Conservation (phyloP, 768 basidiomycete genomes). For the Cubamyces sp. region DNA sequence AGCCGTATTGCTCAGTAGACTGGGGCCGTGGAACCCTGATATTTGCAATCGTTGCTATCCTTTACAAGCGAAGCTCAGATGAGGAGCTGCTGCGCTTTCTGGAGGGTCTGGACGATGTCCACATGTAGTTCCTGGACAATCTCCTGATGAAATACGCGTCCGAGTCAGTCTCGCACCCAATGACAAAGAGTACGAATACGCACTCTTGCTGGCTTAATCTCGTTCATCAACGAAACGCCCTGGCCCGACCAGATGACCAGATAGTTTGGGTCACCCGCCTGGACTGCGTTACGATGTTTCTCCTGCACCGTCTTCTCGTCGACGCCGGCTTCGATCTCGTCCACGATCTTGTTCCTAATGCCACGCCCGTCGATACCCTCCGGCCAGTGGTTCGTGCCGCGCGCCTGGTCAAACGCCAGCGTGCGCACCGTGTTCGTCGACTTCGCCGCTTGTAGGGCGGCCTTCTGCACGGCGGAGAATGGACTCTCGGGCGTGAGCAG, state of each 20-base stretch:
- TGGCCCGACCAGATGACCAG: conserved; percentile 72
- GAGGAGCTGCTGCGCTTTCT: conserved; percentile 6
- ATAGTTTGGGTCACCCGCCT: conserved; percentile 45
- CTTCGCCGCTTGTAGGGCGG: conserved; percentile 34
- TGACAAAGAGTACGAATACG: conserved; percentile 12
- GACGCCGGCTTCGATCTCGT: conserved; percentile 56
- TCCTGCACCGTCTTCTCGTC: conserved; percentile 46
- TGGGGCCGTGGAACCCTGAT: background rate
- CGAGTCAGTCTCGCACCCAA: conserved; percentile 3
- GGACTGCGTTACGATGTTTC: conserved; percentile 50
- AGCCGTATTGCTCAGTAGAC: background rate
- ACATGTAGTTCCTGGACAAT: conserved; percentile 55
- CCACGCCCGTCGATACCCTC: conserved; percentile 49
- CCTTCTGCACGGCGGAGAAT: conserved; percentile 40
- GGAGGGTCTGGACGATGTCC: conserved; percentile 46
- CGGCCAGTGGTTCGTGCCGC: conserved; percentile 40
- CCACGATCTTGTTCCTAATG: conserved; percentile 57
- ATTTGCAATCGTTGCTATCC: background rate
- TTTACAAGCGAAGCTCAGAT: background rate
- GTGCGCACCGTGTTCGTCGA: conserved; percentile 36
- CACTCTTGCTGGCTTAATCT: conserved; percentile 46
- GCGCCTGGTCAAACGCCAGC: conserved; percentile 39
- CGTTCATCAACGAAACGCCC: conserved; percentile 60
- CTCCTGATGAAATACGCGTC: conserved; percentile 41
- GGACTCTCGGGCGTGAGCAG: conserved; percentile 65